Conservation (phyloP, 345 rosid genomes). For the Melaleuca quinquenervia region DNA sequence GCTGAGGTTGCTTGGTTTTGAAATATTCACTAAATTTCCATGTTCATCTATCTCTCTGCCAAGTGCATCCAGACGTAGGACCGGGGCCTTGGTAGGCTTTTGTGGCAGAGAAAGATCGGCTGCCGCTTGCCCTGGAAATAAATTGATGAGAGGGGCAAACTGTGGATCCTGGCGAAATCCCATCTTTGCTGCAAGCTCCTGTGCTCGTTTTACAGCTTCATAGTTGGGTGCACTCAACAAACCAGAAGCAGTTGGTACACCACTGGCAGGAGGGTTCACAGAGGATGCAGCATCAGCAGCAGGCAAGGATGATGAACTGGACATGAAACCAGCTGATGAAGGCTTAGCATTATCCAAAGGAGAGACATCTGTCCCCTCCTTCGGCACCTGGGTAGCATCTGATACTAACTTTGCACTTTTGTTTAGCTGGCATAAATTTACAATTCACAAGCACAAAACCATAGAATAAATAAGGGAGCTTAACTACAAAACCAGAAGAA, state of each 20-base stretch:
- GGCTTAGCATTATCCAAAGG: constrained; percentile 7
- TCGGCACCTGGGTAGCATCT: constrained; percentile 16
- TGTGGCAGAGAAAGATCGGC: constrained; percentile 46
- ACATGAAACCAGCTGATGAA: constrained; percentile 10
- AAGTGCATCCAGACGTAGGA: constrained; percentile 79
- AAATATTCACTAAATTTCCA: constrained; percentile 68
- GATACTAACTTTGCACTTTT: constrained; percentile 27
- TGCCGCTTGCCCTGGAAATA: constrained; percentile 61
- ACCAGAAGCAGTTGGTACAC: constrained; percentile 20
- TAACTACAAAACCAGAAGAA: background rate
- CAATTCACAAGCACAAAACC: background rate
- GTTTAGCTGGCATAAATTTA: constrained; percentile 32
- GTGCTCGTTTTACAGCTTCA: constrained; percentile 91
- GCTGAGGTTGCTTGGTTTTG: constrained; percentile 92
- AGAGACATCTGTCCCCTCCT: constrained; percentile 6
- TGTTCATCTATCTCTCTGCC: constrained; percentile 98
- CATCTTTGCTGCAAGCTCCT: constrained; percentile 80
- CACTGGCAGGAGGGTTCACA: constrained; percentile 17
- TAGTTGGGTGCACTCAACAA: constrained; percentile 18
- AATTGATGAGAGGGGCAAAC: constrained; percentile 58
- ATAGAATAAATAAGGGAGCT: background rate
- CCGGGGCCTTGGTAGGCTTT: constrained; percentile 83
- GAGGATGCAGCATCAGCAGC: constrained; percentile 18
- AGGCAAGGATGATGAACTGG: constrained; percentile 13
- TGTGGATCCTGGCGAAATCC: constrained; percentile 77